phyloP scores from a whole-genome alignment of 2,329 filamentous ascomycete species.

The Didymella arachidicola region DNA sequence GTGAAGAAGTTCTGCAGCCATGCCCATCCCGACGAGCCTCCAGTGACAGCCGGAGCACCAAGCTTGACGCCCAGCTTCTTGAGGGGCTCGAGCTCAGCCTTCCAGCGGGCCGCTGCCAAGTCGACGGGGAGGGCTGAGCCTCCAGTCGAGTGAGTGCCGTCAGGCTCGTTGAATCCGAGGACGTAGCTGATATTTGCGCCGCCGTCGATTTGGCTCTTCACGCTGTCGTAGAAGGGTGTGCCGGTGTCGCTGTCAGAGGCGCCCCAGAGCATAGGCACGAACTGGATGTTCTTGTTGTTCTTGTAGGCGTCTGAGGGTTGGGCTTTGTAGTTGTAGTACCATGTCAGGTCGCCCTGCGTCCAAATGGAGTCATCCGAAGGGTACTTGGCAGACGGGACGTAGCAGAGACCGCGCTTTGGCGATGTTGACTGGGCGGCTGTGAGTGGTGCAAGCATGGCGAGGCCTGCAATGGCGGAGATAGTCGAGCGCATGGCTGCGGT shows the following conservation, averaged over 20 bases:
- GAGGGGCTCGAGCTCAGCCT: conserved; percentile 74
- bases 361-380: conserved; percentile 72
- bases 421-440: conserved; percentile 48
- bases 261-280: conserved; percentile 84
- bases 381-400: conserved; percentile 64
- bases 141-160: conserved; percentile 63
- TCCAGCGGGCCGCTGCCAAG: conserved; percentile 73
- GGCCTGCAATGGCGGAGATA: conserved; percentile 16
- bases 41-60: conserved; percentile 75
- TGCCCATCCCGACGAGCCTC: conserved; percentile 64
- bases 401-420: conserved; percentile 76
- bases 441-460: conserved; percentile 10
- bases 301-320: conserved; percentile 63
- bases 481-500: conserved; percentile 10
- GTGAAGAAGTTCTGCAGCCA: conserved; percentile 74
- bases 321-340: conserved; percentile 84
- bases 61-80: conserved; percentile 68
- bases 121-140: conserved; percentile 69
- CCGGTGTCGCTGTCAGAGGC: conserved; percentile 53
- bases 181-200: conserved; percentile 70
- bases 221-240: conserved; percentile 67
- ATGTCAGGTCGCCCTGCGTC: conserved; percentile 69
- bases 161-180: conserved; percentile 82
- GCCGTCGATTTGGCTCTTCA: conserved; percentile 62
- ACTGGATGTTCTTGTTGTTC: conserved; percentile 63